Evolutionary conservation across 352 stramenopile species (phyloP).

Genomic region (Plasmopara halstedii): DNA sequence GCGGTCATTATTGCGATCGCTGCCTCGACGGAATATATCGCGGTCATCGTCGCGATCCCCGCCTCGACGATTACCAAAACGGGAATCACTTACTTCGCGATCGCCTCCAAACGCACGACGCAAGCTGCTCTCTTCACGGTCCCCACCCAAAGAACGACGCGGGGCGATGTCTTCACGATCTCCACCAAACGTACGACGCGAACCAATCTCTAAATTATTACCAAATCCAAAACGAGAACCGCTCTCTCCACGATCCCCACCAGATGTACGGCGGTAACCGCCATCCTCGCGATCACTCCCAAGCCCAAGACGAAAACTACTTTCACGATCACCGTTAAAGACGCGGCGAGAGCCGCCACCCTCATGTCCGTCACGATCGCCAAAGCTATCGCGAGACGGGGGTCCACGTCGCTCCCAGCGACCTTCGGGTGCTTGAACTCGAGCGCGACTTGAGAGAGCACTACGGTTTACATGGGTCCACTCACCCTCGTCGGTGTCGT

Average conservation of each 20-base stretch:
- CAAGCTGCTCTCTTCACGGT: constrained; percentile 23
- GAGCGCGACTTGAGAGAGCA: constrained; percentile 19
- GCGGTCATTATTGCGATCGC: constrained; percentile 16
- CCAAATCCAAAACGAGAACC: constrained; percentile 24
- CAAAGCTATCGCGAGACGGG: constrained; percentile 24
- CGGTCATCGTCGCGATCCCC: constrained; percentile 30
- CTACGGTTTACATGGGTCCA: constrained; percentile 57
- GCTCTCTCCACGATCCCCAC: constrained; percentile 27
- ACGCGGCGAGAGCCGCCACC: constrained; percentile 17
- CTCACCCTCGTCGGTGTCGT: constrained; percentile 46
- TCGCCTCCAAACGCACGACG: constrained; percentile 32
- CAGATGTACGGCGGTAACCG: constrained; percentile 7
- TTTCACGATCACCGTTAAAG: constrained; percentile 25
- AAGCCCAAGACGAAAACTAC: constrained; percentile 25
- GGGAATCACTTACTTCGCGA: constrained; percentile 23
- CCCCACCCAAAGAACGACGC: constrained; percentile 21
- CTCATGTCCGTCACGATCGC: constrained; percentile 23
- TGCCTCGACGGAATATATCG: constrained; percentile 8
- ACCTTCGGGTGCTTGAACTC: constrained; percentile 39
- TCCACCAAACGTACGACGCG: constrained; percentile 14
- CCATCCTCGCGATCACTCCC: constrained; percentile 35
- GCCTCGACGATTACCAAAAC: too few species aligned
- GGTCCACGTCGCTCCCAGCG: constrained; percentile 53
- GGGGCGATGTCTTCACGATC: constrained; percentile 13
- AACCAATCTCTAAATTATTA: constrained; percentile 21